Base-by-base conservation (phyloP, 2,329 filamentous ascomycete species). In the Talaromyces islandicus region DNA sequence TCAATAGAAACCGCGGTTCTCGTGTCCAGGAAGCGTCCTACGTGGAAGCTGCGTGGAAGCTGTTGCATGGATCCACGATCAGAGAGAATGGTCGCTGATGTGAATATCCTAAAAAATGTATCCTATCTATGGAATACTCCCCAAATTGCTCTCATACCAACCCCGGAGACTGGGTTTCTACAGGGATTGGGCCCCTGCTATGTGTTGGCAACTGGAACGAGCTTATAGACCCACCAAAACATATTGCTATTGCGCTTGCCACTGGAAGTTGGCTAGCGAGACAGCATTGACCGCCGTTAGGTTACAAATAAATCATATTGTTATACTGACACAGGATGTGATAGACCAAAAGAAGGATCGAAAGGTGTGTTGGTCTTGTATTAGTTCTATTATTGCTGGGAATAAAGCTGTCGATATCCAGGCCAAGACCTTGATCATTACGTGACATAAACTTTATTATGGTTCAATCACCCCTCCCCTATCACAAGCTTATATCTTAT, bases 171-270 rank as follows among this genome's bases (percentile, higher is more conserved):
- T 41, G 17, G 30, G 35, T n/a, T 27, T 19, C 25, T 12, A 19
- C 30, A 56, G 27, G 14, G 11, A 19, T 24, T 21, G 38, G 38
- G 14, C 12, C n/a, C 9, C 25, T 58, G n/a, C 52, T 29, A 51
- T 58, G 25, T 1, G 50, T 58, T 11, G 56, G 52, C n/a, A 58
- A 51, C 19, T 58, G 38, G 56, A 25, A 17, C 3, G 56, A 58
- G 11, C 30, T 58, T n/a, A 24, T 58, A 19, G 56, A 58, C 50
- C 56, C 56, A 51, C 56, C 56, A 24, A 11, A 12, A 6, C n/a
- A 51, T 32, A 21, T 27, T 32, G 56, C 56, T 7, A 25, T 52
- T 19, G 12, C 50, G n/a, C 21, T 30, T 5, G 48, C 38, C 2
- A 19, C 27, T 2, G 24, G 35, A n/a, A 52, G 50, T 51, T 58